Evolutionary conservation across 225 moss, liverwort and hornwort species (phyloP), one percentile per base, ranked within the genome.

Genomic region (Polytrichum formosum): DNA sequence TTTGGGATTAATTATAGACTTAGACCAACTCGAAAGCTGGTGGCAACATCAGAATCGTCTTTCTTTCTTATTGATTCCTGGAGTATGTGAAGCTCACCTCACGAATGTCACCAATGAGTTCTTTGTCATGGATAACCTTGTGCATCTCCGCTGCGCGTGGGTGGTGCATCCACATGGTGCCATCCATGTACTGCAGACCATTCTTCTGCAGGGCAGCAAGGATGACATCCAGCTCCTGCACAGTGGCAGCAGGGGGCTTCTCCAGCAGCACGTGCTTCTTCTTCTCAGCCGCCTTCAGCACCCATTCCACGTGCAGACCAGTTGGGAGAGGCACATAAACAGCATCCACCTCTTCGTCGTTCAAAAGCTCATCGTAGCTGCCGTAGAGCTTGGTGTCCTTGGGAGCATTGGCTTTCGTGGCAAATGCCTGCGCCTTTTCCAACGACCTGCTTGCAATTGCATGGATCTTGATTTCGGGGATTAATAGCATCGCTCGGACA

Each of bases 101-200:
- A 4, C 31, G 68, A 3, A 88, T 28, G 23, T 85, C 72, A 19
- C 83, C 81, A 5, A 89, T 8, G 23, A 66, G 29, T 7, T 70
- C 28, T 1, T 28, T 46, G 55, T 83, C 64, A 13, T 74, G 78
- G 1, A 89, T 28, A n/a, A 66, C 69, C 5, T 46, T 31, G 2
- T 63, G 78, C 81, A 89, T 81, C 54, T 83, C 54, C 4, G 61
- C 76, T 3, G 27, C 29, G 27, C 88, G 71, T 26, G 88, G 88
- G 71, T 89, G 88, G 53, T 89, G 88, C 85, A 77, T 59, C 5
- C 79, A 89, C 88, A 89, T 89, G 2, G 88, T 89, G 29, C 83
- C 85, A 27, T 89, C 88, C 85, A 88, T 88, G 25, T 84, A 80
- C 53, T 89, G 85, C 73, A 89, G 26, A 13, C 55, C 21, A 28